phyloP scores from a whole-genome alignment of 2,329 filamentous ascomycete genomes.

The Penicillium sp. region DNA sequence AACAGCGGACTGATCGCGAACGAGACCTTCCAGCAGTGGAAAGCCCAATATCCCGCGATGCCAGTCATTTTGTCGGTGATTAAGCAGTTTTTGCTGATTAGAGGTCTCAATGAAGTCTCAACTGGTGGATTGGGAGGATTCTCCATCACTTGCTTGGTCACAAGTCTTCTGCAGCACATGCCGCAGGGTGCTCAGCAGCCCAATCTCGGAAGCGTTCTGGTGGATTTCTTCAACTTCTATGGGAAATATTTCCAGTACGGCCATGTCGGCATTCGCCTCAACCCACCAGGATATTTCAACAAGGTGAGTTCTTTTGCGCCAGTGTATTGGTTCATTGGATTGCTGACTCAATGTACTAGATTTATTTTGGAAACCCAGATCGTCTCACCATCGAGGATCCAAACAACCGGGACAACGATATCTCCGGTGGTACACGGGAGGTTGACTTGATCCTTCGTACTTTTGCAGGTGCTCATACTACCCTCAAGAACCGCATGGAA shows the following conservation, averaged over 20 bases:
- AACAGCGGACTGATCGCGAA: slow-evolving; percentile 77
- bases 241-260: slow-evolving; percentile 76
- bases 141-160: slow-evolving; percentile 88
- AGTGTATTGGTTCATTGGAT: neutral
- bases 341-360: slow-evolving; percentile 42
- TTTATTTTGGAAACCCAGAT: slow-evolving; percentile 56
- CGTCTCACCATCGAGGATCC: slow-evolving; percentile 90
- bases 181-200: slow-evolving; percentile 68
- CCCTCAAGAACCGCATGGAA: slow-evolving; percentile 61
- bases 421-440: slow-evolving; percentile 80
- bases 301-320: slow-evolving; percentile 61
- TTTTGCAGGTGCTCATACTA: slow-evolving; percentile 67
- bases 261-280: slow-evolving; percentile 71
- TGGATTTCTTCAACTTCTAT: slow-evolving; percentile 89
- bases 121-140: slow-evolving; percentile 92
- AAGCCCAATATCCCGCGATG: slow-evolving; percentile 77
- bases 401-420: slow-evolving; percentile 82
- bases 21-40: slow-evolving; percentile 80
- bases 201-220: slow-evolving; percentile 76
- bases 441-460: slow-evolving; percentile 66
- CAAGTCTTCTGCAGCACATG: slow-evolving; percentile 81
- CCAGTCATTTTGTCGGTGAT: slow-evolving; percentile 81
- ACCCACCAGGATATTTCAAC: slow-evolving; percentile 71
- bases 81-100: slow-evolving; percentile 91
- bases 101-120: slow-evolving; percentile 86